A percentile compares a stretch with the other conserved stretches of the same genome.
phyloP scores from a whole-genome alignment of 495 filamentous ascomycete species.

The Terfezia claveryi region DNA sequence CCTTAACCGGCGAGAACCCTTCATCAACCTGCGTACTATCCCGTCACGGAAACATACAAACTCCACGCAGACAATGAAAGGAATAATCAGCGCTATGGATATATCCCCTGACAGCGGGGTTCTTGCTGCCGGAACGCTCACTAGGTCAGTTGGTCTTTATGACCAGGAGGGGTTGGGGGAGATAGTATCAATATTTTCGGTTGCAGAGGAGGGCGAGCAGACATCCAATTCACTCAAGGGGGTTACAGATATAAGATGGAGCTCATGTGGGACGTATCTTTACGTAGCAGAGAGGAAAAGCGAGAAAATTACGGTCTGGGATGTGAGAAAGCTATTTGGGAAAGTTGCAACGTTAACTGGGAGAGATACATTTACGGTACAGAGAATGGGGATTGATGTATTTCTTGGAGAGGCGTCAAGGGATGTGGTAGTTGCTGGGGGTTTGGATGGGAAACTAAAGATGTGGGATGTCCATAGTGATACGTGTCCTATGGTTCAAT shows the following conservation, averaged over 20 bases:
- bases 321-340: slow-evolving; percentile 50
- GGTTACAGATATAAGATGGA: slow-evolving; percentile 57
- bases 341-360: slow-evolving; percentile 49
- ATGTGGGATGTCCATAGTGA: slow-evolving; percentile 44
- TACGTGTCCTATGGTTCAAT: slow-evolving; percentile 15
- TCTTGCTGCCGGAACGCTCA: slow-evolving; percentile 67
- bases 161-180: slow-evolving; percentile 42
- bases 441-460: slow-evolving; percentile 51
- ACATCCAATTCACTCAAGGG: slow-evolving; percentile 33
- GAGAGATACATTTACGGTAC: slow-evolving; percentile 47
- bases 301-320: slow-evolving; percentile 53
- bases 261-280: slow-evolving; percentile 66
- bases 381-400: slow-evolving; percentile 58
- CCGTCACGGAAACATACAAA: slow-evolving; percentile 48
- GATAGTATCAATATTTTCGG: slow-evolving; percentile 39
- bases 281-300: slow-evolving; percentile 69
- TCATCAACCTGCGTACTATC: slow-evolving; percentile 44
- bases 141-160: slow-evolving; percentile 54
- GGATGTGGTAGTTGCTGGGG: slow-evolving; percentile 26
- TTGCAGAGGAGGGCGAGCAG: slow-evolving; percentile 23
- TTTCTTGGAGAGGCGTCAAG: slow-evolving; percentile 20
- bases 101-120: slow-evolving; percentile 21
- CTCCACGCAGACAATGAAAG: slow-evolving; percentile 60
- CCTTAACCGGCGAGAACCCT: slow-evolving; percentile 42
- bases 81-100: slow-evolving; percentile 48